Evolutionary conservation across 352 stramenopile genomes (phyloP).

Genomic region (Pythium utonaiense): DNA sequence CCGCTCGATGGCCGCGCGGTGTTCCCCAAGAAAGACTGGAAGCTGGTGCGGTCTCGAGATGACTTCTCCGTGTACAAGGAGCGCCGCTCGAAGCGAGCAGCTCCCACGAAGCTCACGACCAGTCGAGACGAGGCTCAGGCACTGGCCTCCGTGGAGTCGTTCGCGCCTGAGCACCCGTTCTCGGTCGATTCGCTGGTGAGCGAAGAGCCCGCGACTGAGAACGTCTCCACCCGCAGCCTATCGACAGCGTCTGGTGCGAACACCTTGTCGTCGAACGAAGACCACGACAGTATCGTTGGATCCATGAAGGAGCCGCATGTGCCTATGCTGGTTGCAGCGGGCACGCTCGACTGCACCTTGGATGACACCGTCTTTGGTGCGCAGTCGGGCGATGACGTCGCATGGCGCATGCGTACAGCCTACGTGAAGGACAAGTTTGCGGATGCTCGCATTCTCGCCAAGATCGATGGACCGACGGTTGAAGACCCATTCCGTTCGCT

Average conservation of each 20-base stretch:
- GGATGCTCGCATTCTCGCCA: constrained; percentile 40
- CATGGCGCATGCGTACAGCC: constrained; percentile 41
- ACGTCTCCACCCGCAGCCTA: constrained; percentile 1
- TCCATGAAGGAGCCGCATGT: constrained; percentile 23
- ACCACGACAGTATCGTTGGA: constrained; percentile 15
- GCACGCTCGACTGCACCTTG: constrained; percentile 41
- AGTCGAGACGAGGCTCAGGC: neutral
- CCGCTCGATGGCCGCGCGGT: constrained; percentile 14
- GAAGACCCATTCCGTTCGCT: constrained; percentile 46
- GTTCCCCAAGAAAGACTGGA: constrained; percentile 34
- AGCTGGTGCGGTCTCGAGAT: constrained; percentile 26
- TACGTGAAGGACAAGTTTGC: constrained; percentile 52
- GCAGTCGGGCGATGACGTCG: constrained; percentile 37
- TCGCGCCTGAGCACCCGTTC: neutral
- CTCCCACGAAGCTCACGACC: neutral
- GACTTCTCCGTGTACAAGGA: constrained; percentile 33
- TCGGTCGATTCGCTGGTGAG: constrained; percentile 20
- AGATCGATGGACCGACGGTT: constrained; percentile 26
- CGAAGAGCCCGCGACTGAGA: constrained; percentile 1
- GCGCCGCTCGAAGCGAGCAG: neutral
- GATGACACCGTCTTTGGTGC: constrained; percentile 49
- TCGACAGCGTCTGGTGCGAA: constrained; percentile 14
- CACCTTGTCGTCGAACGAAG: constrained; percentile 7
- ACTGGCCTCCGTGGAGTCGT: neutral
- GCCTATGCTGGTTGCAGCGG: constrained; percentile 39